Percentiles rank a stretch among this genome's conserved stretches.
Evolutionary conservation across 169 alveolate species (phyloP).

Genomic region (Babesia caballi): DNA sequence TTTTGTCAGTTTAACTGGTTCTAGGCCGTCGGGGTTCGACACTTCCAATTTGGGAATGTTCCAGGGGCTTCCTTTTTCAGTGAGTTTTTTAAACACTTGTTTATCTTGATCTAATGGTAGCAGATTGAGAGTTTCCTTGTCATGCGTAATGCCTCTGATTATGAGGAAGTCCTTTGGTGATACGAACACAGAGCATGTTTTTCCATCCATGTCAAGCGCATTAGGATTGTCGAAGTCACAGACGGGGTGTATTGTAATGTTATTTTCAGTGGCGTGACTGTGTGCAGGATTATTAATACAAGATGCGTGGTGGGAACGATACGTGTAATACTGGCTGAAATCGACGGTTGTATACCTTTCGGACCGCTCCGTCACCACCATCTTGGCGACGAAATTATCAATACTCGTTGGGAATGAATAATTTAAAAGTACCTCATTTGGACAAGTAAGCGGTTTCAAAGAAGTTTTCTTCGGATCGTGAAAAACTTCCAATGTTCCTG

Average conservation of each 20-base stretch:
- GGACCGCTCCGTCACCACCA: neutral
- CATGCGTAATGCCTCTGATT: neutral
- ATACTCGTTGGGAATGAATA: neutral
- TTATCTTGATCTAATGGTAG: too few relatives aligned
- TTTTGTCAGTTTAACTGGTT: too few relatives aligned
- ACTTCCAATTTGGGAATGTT: neutral
- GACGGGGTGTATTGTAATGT: neutral
- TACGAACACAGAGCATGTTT: constrained; percentile 1
- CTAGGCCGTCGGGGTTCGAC: neutral
- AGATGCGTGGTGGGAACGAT: neutral
- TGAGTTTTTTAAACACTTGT: neutral
- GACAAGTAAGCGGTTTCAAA: neutral
- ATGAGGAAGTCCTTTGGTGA: neutral
- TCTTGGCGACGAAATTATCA: neutral
- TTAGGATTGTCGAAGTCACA: neutral
- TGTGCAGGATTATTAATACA: neutral
- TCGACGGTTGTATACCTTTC: neutral
- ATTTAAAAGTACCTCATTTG: neutral
- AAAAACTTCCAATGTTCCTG: too few relatives aligned
- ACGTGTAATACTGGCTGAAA: constrained; percentile 1
- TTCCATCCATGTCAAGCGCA: neutral
- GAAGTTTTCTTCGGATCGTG: too few relatives aligned
- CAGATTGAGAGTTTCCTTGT: neutral
- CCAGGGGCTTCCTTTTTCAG: neutral
- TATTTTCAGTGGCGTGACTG: neutral